These are phyloP conservation scores for Pseudomicrostroma phylloplanum DNA, from an alignment of 1,284 basidiomycete species.

Conservation along the genomic window DNA sequence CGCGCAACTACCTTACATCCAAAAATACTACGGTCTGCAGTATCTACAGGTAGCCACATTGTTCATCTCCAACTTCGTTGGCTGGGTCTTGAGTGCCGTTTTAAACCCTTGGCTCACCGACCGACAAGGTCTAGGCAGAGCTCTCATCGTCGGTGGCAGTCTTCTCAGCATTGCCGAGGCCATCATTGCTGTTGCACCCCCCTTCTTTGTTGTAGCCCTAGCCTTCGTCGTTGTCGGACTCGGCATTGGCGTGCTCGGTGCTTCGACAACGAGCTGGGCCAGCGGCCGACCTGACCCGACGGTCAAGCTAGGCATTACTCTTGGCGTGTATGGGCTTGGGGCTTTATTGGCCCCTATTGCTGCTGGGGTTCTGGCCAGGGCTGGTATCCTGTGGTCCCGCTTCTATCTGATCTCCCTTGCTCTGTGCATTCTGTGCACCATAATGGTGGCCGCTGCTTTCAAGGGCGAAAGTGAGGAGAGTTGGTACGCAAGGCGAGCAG, in stretches of 20 bases:
- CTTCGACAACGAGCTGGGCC: constrained; percentile 28
- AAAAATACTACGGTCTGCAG: constrained; percentile 21
- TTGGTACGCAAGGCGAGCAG: background rate
- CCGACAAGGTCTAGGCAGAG: constrained; percentile 21
- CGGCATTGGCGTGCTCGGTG: constrained; percentile 18
- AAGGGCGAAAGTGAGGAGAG: constrained; percentile 20
- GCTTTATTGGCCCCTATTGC: constrained; percentile 31
- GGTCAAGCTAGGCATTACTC: constrained; percentile 23
- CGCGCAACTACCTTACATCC: constrained; percentile 28
- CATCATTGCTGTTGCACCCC: constrained; percentile 25
- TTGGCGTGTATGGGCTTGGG: constrained; percentile 34
- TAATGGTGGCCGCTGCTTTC: constrained; percentile 21
- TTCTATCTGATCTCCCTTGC: constrained; percentile 26
- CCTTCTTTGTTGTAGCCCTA: constrained; percentile 26
- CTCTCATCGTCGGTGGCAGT: constrained; percentile 20
- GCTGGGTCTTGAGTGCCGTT: constrained; percentile 25
- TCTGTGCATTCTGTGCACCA: constrained; percentile 17
- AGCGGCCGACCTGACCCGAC: constrained; percentile 21
- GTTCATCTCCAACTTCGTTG: constrained; percentile 29
- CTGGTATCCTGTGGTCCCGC: constrained; percentile 21
- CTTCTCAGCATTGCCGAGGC: constrained; percentile 15
- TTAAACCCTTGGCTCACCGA: constrained; percentile 22
- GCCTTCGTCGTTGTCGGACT: constrained; percentile 23
- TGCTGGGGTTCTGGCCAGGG: constrained; percentile 22
- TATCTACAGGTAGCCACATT: constrained; percentile 24